phyloP scores from a whole-genome alignment of 352 stramenopile genomes.

The Phytophthora pistaciae region DNA sequence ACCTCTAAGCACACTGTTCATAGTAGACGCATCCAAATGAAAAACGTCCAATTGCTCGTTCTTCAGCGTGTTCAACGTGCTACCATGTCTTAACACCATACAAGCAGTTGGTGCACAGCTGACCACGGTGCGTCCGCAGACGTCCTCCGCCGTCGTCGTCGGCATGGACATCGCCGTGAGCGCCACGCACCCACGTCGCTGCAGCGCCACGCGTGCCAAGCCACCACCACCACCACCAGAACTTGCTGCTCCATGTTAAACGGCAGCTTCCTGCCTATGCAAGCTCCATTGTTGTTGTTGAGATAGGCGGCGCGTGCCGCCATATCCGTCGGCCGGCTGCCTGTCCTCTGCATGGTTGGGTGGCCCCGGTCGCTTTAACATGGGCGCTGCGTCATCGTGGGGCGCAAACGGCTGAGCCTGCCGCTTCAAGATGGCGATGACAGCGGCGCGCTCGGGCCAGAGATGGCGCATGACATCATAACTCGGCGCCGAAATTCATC shows the following conservation, averaged over 20 bases:
- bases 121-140: background rate
- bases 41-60: background rate
- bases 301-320: constrained; percentile 4
- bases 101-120: background rate
- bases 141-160: background rate
- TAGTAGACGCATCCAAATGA: no score
- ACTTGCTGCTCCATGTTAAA: constrained; percentile 22
- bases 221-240: constrained; percentile 20
- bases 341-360: constrained; percentile 19
- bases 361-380: constrained; percentile 26
- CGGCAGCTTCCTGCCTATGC: background rate
- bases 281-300: background rate
- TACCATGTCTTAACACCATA: background rate
- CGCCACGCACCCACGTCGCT: constrained; percentile 16
- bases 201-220: constrained; percentile 22
- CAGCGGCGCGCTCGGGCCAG: constrained; percentile 5
- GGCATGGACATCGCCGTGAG: background rate
- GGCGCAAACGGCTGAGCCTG: constrained; percentile 8
- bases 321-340: constrained; percentile 16
- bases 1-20: constrained; percentile 8
- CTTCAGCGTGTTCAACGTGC: background rate
- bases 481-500: constrained; percentile 35
- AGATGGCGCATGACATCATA: constrained; percentile 41
- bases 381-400: constrained; percentile 31
- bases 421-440: constrained; percentile 21